Conservation (phyloP, 1,284 basidiomycete genomes). For the Papiliotrema fonsecae region DNA sequence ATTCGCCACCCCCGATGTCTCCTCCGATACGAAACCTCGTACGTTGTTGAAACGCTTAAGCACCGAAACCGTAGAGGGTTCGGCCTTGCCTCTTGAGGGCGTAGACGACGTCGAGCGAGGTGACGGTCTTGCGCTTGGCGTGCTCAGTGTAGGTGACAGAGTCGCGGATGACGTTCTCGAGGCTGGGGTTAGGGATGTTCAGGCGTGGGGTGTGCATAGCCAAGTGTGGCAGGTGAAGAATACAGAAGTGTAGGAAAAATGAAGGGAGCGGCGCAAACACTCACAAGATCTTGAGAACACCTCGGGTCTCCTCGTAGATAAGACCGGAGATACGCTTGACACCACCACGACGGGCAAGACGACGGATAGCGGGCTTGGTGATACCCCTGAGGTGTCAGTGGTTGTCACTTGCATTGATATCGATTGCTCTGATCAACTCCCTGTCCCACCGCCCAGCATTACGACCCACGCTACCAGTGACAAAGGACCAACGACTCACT, state of each 20-base stretch:
- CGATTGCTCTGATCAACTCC: no score
- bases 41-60: constrained; percentile 49
- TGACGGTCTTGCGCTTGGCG: constrained; percentile 85
- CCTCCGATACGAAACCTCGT: no score
- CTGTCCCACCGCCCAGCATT: no score
- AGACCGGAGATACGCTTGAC: constrained; percentile 91
- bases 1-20: neutral
- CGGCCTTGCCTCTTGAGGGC: constrained; percentile 83
- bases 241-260: no score
- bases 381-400: constrained; percentile 58
- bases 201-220: no score
- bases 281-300: constrained; percentile 69
- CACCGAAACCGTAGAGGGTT: constrained; percentile 78
- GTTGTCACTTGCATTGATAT: no score
- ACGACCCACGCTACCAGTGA: no score
- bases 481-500: no score
- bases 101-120: constrained; percentile 72
- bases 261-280: constrained; percentile 8
- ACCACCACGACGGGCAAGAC: constrained; percentile 91
- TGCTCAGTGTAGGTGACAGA: constrained; percentile 85
- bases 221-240: no score
- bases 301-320: constrained; percentile 89
- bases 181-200: constrained; percentile 15
- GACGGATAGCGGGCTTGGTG: constrained; percentile 87
- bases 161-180: constrained; percentile 68